These are phyloP conservation scores for Chlorella ohadii DNA, from an alignment of 139 green algal genomes.

Conservation along the genomic window DNA sequence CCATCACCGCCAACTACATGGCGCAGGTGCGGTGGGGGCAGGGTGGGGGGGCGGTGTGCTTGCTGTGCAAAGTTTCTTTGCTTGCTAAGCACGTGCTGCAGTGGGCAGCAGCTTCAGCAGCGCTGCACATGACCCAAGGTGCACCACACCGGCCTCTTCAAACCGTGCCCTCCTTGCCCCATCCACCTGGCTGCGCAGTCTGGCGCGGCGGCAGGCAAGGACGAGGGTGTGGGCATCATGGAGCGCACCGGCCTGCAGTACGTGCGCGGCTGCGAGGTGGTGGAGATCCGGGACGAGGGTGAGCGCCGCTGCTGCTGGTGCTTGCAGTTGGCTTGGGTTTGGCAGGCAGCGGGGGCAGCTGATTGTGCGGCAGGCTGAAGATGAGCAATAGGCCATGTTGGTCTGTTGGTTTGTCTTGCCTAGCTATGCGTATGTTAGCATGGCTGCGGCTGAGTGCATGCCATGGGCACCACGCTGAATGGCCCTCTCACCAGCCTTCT, in stretches of 20 bases:
- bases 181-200: too few species aligned
- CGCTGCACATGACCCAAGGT: too few species aligned
- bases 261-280: slow-evolving; percentile 88
- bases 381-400: too few species aligned
- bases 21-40: slow-evolving; percentile 3
- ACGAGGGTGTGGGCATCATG: slow-evolving; percentile 3
- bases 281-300: slow-evolving; percentile 73
- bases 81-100: neutral
- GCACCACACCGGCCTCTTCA: too few species aligned
- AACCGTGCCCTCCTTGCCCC: too few species aligned
- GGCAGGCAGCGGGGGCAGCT: too few species aligned
- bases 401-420: too few species aligned
- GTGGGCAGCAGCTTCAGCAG: too few species aligned
- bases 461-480: neutral
- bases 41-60: neutral
- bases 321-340: neutral
- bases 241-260: slow-evolving; percentile 78
- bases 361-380: too few species aligned
- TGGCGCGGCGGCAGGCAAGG: neutral
- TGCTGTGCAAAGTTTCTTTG: too few species aligned
- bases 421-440: too few species aligned
- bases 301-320: neutral
- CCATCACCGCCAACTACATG: slow-evolving; percentile 25
- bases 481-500: neutral
- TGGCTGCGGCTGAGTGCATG: too few species aligned